These are phyloP conservation scores for Neurospora sp. DNA, from an alignment of 495 filamentous ascomycete species.

Conservation along the genomic window DNA sequence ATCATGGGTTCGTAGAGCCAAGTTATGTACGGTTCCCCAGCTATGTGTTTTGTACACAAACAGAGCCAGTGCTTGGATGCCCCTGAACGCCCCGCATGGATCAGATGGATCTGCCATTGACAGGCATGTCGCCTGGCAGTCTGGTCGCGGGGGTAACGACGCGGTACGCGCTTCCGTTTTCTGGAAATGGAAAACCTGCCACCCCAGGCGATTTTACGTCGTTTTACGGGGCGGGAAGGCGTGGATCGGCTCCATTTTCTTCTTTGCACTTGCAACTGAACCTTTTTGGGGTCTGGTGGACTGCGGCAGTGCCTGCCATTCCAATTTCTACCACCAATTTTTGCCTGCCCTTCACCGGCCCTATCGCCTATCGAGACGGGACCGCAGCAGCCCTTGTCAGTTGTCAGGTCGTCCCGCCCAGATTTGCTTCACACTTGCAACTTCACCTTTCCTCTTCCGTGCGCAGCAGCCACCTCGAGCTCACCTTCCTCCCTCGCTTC, in stretches of 20 bases:
- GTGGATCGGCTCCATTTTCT: not conserved
- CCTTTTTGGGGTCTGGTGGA: not conserved
- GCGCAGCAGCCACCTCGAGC: not conserved
- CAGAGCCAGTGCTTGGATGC: not conserved
- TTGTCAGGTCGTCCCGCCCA: not conserved
- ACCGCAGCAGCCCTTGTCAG: not conserved
- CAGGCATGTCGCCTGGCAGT: constrained; percentile 1
- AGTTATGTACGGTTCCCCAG: not conserved
- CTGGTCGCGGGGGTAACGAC: constrained; percentile 26
- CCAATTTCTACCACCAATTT: not conserved
- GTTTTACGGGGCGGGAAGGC: not conserved
- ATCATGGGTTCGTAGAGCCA: not conserved
- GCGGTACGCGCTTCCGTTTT: constrained; percentile 20
- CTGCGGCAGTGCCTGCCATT: not conserved
- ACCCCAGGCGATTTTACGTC: not conserved
- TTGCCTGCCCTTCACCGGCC: not conserved
- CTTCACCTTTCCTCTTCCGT: not conserved
- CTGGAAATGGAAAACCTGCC: not conserved
- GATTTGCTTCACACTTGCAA: not conserved
- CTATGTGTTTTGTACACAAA: not conserved
- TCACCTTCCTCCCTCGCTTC: not conserved
- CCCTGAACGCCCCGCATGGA: constrained; percentile 8
- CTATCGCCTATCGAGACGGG: not conserved
- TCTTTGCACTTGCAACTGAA: not conserved
- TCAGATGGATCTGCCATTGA: not conserved